phyloP scores from a whole-genome alignment of 2,329 filamentous ascomycete species.

The Fusarium sublunatum region DNA sequence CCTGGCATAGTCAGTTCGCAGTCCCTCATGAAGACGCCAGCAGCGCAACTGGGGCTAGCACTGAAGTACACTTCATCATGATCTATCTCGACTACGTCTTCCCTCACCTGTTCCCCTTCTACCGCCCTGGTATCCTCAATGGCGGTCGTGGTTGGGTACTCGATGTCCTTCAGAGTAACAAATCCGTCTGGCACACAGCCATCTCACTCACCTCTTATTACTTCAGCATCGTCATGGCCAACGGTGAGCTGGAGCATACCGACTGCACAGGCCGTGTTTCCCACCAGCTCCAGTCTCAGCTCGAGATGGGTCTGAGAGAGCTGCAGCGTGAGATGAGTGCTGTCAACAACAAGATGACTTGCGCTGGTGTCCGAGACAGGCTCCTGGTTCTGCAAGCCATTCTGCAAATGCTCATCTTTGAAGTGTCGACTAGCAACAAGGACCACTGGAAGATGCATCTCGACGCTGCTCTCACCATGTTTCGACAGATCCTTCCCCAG shows the following conservation, averaged over 20 bases:
- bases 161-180: conserved; percentile 66
- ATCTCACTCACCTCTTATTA: conserved; percentile 69
- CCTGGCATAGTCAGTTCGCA: conserved; percentile 50
- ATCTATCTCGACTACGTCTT: conserved; percentile 72
- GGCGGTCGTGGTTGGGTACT: conserved; percentile 72
- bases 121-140: conserved; percentile 64
- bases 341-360: conserved; percentile 49
- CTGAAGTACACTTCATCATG: conserved; percentile 61
- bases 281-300: conserved; percentile 56
- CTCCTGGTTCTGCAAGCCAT: conserved; percentile 62
- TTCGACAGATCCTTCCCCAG: conserved; percentile 57
- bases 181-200: conserved; percentile 67
- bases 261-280: conserved; percentile 53
- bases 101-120: conserved; percentile 72
- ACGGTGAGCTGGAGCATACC: conserved; percentile 48
- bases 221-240: conserved; percentile 59
- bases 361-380: conserved; percentile 49
- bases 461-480: conserved; percentile 62
- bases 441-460: conserved; percentile 63
- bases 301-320: conserved; percentile 58
- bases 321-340: conserved; percentile 56
- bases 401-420: conserved; percentile 65
- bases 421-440: conserved; percentile 58
- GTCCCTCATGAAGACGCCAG: conserved; percentile 37
- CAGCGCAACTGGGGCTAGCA: conserved; percentile 40